phyloP scores from a whole-genome alignment of 345 rosid species.

The Melaleuca quinquenervia region DNA sequence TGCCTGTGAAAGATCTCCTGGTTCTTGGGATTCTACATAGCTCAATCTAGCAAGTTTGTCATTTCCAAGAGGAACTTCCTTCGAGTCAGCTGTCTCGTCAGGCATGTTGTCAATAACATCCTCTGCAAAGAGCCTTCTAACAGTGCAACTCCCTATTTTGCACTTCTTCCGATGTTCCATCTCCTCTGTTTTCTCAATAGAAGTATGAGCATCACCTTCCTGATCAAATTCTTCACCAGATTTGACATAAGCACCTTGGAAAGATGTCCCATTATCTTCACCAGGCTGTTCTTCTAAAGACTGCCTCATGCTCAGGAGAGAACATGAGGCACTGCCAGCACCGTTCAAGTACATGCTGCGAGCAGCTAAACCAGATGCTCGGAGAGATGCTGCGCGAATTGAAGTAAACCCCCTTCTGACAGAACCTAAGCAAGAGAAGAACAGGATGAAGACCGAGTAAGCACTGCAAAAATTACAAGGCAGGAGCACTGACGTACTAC shows the following conservation, averaged over 20 bases:
- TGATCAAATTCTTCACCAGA: slow-evolving; percentile 17
- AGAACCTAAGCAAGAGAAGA: slow-evolving; percentile 20
- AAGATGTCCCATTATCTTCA: slow-evolving; percentile 5
- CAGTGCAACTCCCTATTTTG: slow-evolving; percentile 24
- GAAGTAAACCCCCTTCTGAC: slow-evolving; percentile 41
- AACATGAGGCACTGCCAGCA: slow-evolving; percentile 13
- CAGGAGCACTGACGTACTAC: background rate
- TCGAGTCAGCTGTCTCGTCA: slow-evolving; percentile 14
- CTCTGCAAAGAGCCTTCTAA: slow-evolving; percentile 52
- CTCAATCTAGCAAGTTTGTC: slow-evolving; percentile 41
- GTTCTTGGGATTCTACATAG: slow-evolving; percentile 81
- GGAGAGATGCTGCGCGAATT: slow-evolving; percentile 58
- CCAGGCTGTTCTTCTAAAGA: slow-evolving; percentile 21
- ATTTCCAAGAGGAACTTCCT: slow-evolving; percentile 17
- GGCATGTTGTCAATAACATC: slow-evolving; percentile 7
- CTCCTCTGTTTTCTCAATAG: background rate
- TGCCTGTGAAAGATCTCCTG: slow-evolving; percentile 69
- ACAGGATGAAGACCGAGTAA: background rate
- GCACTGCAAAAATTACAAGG: background rate
- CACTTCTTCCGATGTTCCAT: background rate
- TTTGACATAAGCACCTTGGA: background rate
- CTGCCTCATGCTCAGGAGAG: slow-evolving; percentile 7
- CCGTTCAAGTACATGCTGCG: slow-evolving; percentile 9
- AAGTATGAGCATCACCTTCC: background rate
- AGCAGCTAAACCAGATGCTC: slow-evolving; percentile 60